Base-by-base conservation (phyloP, 208 protist genomes). In the Herpetomonas samuelpessoai region DNA sequence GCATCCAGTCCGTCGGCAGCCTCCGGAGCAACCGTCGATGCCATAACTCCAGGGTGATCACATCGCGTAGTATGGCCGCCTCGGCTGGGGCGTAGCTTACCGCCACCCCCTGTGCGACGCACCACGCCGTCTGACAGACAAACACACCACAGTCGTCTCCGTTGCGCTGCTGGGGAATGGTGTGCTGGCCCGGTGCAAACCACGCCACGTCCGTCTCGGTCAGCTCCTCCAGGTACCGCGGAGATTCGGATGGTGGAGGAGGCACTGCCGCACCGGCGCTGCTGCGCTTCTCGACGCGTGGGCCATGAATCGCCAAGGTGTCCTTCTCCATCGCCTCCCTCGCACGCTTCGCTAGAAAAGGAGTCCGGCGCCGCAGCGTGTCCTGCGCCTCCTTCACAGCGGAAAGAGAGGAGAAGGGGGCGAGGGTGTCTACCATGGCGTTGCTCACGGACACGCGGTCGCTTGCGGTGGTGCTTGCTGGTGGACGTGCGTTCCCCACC, bases 141-240 rank as follows among this genome's bases (percentile, higher is more conserved):
- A 89, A 93, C 14, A 91, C 79, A 56, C 86, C 86, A 62, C 86
- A 93, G 68, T 93, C 86, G 50, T 81, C 65, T 28, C 76, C 64
- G 55, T 93, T 93, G 26, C 49, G 45, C 63, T 93, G 86, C 51
- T 91, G 83, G 10, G 86, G 83, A 2, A 68, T 60, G 50, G 68
- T 55, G n/a, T 21, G n/a, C 62, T 73, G 75, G 21, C 83, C 82
- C 35, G 49, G 56, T 1, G 60, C 66, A 49, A 80, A 74, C 69
- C 68, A 71, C 60, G 67, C 52, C 22, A 79, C 62, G 51, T 75
- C 71, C 22, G 19, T 29, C 19, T 79, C 69, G 27, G 45, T 54
- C 39, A 52, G 14, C 51, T 57, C 24, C 39, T 50, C 29, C 52
- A 45, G 29, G 53, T 58, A 30, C 4, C 3, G 16, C 50, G 12